Conservation (phyloP, 768 basidiomycete species). For the Podaxis sp. region DNA sequence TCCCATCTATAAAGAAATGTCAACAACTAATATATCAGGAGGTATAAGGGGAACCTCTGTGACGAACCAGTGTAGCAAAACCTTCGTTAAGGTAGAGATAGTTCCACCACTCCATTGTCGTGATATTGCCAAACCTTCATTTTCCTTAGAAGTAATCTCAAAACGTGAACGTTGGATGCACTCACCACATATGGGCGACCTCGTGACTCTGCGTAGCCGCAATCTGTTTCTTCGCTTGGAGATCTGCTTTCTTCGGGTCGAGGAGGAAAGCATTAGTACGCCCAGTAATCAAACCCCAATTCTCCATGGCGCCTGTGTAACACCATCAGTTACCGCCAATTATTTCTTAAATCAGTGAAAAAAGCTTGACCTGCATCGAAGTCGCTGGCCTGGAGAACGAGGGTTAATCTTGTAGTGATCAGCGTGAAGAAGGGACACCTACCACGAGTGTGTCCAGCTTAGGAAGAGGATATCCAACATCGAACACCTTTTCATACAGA, state of each 20-base stretch:
- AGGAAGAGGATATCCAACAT: slow-evolving; percentile 89
- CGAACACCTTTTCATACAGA: slow-evolving; percentile 90
- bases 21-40: slow-evolving; percentile 8
- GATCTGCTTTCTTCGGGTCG: slow-evolving; percentile 72
- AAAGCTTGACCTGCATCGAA: slow-evolving; percentile 73
- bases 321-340: slow-evolving; percentile 2
- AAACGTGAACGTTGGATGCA: slow-evolving; percentile 1
- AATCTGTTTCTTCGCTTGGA: slow-evolving; percentile 77
- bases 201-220: slow-evolving; percentile 83
- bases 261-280: slow-evolving; percentile 79
- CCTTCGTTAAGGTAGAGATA: slow-evolving; percentile 84
- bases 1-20: slow-evolving; percentile 58
- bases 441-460: slow-evolving; percentile 93
- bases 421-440: slow-evolving; percentile 24
- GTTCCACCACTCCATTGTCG: slow-evolving; percentile 94
- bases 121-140: slow-evolving; percentile 87
- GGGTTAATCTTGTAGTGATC: neutral
- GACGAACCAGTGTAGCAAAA: slow-evolving; percentile 78
- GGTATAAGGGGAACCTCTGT: neutral
- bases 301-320: slow-evolving; percentile 81
- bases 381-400: slow-evolving; percentile 58
- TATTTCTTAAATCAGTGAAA: neutral
- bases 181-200: slow-evolving; percentile 79
- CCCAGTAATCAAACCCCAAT: slow-evolving; percentile 92
- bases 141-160: neutral